Base-by-base conservation (phyloP, 169 alveolate species). In the Babesia bigemina region DNA sequence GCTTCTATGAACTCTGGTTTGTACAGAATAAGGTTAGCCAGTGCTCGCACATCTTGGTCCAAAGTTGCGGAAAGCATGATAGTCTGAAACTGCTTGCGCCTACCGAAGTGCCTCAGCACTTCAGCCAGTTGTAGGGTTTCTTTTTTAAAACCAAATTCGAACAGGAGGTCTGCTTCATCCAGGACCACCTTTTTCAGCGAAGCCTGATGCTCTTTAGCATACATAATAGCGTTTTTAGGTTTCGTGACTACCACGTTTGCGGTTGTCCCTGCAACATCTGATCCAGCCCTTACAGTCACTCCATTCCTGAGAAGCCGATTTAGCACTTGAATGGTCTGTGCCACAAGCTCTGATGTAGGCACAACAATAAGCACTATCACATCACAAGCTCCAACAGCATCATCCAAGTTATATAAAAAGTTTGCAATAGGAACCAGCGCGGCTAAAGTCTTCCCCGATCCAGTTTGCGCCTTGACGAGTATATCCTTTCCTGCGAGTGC, bases 381-480 rank as follows among this genome's bases (percentile, higher is more conserved):
- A 53, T 78, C 75, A 44, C 73, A 63, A 22, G 66, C 86, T 44
- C 49, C 73, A 36, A 67, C 70, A 12, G 60, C 49, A 42, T 76
- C 22, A 24, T 63, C 66, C 13, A 57, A 55, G 17, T 86, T 85
- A 36, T 70, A 57, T 39, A 85, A 50, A 21, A 50, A 60, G 61
- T 82, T 86, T 2, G 73, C 63, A 28, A 75, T 59, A 9, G 93
- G 93, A 21, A 88, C 70, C 44, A 88, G 63, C 19, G 90, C 90
- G 11, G 93, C 93, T 85, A 88, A 67, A 17, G 93, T 88, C 60
- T 88, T 88, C 36, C 93, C 93, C 22, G 93, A 88, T 24, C 93
- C 93, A 2, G 93, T 88, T 70, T 85, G 87, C 17, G 93, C 79
- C 44, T 74, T 84, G 62, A 88, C 29, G 29, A 88, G 75, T 11